Conservation (phyloP, 2,329 filamentous ascomycete species). For the Microsporum audouinii region DNA sequence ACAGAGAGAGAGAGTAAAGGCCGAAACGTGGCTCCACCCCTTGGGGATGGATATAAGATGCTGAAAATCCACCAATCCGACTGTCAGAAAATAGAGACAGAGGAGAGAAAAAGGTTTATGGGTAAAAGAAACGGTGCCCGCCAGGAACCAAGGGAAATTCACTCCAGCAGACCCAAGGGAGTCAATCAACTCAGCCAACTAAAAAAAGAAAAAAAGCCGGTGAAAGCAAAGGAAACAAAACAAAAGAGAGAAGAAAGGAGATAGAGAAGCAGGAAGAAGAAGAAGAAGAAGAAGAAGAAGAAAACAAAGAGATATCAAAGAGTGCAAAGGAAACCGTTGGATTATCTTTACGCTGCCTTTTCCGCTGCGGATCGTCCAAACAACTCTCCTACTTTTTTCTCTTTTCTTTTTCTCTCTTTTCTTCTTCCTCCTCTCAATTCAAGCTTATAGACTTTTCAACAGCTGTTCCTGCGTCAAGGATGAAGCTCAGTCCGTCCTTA, state of each 20-base stretch:
- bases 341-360: neutral
- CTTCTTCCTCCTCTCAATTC: neutral
- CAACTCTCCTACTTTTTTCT: neutral
- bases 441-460: slow-evolving; percentile 2
- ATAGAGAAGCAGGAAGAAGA: neutral
- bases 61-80: neutral
- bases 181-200: neutral
- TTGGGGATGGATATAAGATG: slow-evolving; percentile 1
- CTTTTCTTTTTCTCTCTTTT: neutral
- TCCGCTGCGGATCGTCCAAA: slow-evolving; percentile 1
- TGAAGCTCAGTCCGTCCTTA: slow-evolving; percentile 4
- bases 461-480: slow-evolving; percentile 3
- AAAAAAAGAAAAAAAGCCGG: neutral
- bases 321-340: slow-evolving; percentile 3
- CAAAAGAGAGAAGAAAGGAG: neutral
- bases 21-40: slow-evolving; percentile 15
- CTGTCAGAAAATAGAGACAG: neutral
- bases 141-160: neutral
- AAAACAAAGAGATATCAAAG: neutral
- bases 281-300: neutral
- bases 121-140: neutral
- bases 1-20: neutral
- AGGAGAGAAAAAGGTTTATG: neutral
- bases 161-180: neutral
- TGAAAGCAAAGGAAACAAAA: neutral